phyloP scores from a whole-genome alignment of 1,284 basidiomycete genomes.

The Boletellus sp. region DNA sequence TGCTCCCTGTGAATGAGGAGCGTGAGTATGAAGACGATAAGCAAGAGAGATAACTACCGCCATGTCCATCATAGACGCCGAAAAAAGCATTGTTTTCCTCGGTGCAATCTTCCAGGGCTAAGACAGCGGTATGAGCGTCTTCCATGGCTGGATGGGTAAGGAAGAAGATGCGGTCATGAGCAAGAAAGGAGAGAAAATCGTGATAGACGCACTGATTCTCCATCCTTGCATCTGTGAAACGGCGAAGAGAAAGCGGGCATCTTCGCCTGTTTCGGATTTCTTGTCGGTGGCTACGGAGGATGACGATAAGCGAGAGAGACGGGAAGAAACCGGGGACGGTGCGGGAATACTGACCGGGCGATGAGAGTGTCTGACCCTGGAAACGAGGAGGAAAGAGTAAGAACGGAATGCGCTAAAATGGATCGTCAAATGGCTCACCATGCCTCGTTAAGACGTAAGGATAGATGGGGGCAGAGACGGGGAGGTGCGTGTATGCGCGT shows the following conservation, averaged over 20 bases:
- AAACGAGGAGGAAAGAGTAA: background rate
- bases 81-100: slow-evolving; percentile 77
- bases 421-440: slow-evolving; percentile 21
- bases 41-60: slow-evolving; percentile 52
- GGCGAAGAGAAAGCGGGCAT: slow-evolving; percentile 78
- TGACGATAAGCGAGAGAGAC: slow-evolving; percentile 16
- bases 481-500: slow-evolving; percentile 18
- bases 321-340: slow-evolving; percentile 4
- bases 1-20: slow-evolving; percentile 55
- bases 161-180: slow-evolving; percentile 2
- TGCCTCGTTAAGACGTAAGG: slow-evolving; percentile 34
- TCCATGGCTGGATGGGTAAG: slow-evolving; percentile 77
- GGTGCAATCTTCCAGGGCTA: slow-evolving; percentile 58
- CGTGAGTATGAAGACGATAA: slow-evolving; percentile 10
- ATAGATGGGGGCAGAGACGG: background rate
- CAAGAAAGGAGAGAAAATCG: background rate
- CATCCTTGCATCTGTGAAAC: slow-evolving; percentile 99
- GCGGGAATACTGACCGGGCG: slow-evolving; percentile 49
- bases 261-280: slow-evolving; percentile 74
- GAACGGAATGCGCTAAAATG: slow-evolving; percentile 7
- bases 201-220: slow-evolving; percentile 81
- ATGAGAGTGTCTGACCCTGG: slow-evolving; percentile 73
- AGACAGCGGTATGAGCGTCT: slow-evolving; percentile 87
- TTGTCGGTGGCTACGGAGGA: slow-evolving; percentile 71
- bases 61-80: slow-evolving; percentile 98